Evolutionary conservation across 225 moss, liverwort and hornwort species (phyloP), one percentile per base, ranked within the genome.

Genomic region (Pseudoscleropodium purum): DNA sequence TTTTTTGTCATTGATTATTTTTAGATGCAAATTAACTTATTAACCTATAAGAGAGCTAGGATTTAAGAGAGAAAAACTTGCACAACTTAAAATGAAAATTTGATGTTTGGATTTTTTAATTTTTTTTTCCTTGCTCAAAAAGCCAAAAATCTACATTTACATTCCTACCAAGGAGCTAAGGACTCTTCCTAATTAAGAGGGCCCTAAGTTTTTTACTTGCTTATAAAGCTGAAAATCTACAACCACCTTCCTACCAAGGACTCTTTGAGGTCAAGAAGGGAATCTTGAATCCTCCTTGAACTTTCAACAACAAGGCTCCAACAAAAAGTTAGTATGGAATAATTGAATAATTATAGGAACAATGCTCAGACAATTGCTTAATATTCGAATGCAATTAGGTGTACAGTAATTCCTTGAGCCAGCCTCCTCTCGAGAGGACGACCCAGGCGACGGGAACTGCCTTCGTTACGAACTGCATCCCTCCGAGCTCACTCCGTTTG

Each of bases 161-260:
- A 23, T 52, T 36, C 14, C 21, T 36, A 34, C 23, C 1, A 54
- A 0, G 0, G 6, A 16, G 14, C 1, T 52, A 52, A 20, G 3
- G 0, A 21, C 14, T 20, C 33, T 34, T 37, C 2, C 0, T 1
- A 1, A 4, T 12, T 11, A 52, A 13, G 3, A 8, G 34, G 21
- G 7, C 56, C 56, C 56, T 19, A 19, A 1, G 19, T 56, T 56
- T 18, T 56, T 49, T 12, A 11, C 31, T 31, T 12, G 0, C 34
- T 21, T n/a, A n/a, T 8, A 8, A 21, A 76, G 8, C 5, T 0
- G 5, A 5, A 77, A 52, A 52, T 52, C 36, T 77, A 23, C 14
- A 77, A 21, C 10, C 4, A 8, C 15, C 34, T 51, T 21, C 13
- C 13, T 34, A 33, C 34, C 3, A 52, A 0, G 0, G 0, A 36